Conservation (phyloP, 768 basidiomycete species). For the Termitomyces titanicus region DNA sequence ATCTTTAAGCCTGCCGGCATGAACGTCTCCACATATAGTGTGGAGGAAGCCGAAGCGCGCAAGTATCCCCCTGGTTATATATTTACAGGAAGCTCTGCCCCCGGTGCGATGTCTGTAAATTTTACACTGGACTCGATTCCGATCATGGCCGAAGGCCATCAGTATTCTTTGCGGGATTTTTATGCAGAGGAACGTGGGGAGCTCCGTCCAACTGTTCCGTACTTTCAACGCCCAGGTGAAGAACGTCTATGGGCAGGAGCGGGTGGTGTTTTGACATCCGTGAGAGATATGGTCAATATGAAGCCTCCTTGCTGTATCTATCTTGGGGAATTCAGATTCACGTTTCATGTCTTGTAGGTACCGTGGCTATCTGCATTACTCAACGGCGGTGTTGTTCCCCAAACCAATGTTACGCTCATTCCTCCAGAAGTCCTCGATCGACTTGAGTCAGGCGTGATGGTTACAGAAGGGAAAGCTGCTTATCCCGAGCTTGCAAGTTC, state of each 20-base stretch:
- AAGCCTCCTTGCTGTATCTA: neutral
- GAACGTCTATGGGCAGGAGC: constrained; percentile 39
- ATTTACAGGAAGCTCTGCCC: neutral
- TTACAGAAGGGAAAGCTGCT: constrained; percentile 28
- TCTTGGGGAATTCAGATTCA: neutral
- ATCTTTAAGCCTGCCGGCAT: constrained; percentile 37
- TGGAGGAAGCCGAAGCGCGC: constrained; percentile 30
- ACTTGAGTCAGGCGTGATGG: constrained; percentile 31
- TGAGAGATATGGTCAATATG: constrained; percentile 33
- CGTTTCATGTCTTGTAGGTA: neutral
- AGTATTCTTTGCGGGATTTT: constrained; percentile 30
- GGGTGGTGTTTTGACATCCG: constrained; percentile 35
- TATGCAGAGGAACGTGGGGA: constrained; percentile 27
- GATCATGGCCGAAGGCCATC: constrained; percentile 34
- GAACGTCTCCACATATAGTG: constrained; percentile 36
- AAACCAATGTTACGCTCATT: constrained; percentile 32
- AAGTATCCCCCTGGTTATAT: constrained; percentile 12
- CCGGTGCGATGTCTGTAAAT: no score
- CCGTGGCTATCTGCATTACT: constrained; percentile 39
- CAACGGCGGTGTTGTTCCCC: constrained; percentile 35
- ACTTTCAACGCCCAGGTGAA: constrained; percentile 35
- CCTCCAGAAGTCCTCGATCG: constrained; percentile 32
- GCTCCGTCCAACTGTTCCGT: constrained; percentile 31
- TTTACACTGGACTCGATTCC: neutral
- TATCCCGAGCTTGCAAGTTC: constrained; percentile 33